Evolutionary conservation across 2,329 filamentous ascomycete genomes (phyloP).

Genomic region (Incumbomyces lentus): DNA sequence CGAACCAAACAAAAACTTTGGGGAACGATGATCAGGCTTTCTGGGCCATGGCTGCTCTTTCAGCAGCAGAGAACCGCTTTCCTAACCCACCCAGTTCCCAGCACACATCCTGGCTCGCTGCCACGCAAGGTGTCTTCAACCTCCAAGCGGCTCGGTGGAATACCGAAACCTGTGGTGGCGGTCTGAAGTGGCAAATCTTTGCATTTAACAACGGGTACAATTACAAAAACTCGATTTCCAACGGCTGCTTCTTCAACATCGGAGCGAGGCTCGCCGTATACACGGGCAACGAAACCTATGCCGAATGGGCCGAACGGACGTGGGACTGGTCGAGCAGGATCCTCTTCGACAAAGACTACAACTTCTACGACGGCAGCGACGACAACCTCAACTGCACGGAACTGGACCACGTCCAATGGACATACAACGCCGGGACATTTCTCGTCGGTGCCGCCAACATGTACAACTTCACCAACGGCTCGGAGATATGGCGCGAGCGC

Average conservation of each 20-base stretch:
- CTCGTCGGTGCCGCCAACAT: conserved; percentile 47
- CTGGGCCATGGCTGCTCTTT: conserved; percentile 75
- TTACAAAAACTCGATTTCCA: conserved; percentile 50
- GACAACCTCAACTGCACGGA: conserved; percentile 41
- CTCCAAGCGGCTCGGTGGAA: conserved; percentile 66
- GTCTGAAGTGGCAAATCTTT: conserved; percentile 79
- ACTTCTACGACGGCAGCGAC: conserved; percentile 47
- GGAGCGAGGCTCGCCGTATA: conserved; percentile 62
- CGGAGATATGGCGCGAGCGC: conserved; percentile 43
- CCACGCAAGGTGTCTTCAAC: conserved; percentile 72
- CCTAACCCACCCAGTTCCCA: conserved; percentile 53
- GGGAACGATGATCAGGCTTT: conserved; percentile 58
- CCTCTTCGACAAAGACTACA: conserved; percentile 40
- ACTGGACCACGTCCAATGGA: conserved; percentile 45
- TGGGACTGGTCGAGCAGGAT: conserved; percentile 46
- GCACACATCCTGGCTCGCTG: conserved; percentile 61
- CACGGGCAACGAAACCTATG: conserved; percentile 69
- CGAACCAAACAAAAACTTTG: conserved; percentile 37
- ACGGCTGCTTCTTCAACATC: conserved; percentile 49
- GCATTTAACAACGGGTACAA: conserved; percentile 59
- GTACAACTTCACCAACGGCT: conserved; percentile 41
- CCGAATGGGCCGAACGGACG: conserved; percentile 60
- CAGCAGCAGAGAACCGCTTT: conserved; percentile 66
- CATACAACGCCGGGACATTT: conserved; percentile 47
- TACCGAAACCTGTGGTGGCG: conserved; percentile 54